These are phyloP conservation scores for Calamus simplicifolius DNA, from an alignment of 176 grass and related monocot genomes.

Conservation along the genomic window DNA sequence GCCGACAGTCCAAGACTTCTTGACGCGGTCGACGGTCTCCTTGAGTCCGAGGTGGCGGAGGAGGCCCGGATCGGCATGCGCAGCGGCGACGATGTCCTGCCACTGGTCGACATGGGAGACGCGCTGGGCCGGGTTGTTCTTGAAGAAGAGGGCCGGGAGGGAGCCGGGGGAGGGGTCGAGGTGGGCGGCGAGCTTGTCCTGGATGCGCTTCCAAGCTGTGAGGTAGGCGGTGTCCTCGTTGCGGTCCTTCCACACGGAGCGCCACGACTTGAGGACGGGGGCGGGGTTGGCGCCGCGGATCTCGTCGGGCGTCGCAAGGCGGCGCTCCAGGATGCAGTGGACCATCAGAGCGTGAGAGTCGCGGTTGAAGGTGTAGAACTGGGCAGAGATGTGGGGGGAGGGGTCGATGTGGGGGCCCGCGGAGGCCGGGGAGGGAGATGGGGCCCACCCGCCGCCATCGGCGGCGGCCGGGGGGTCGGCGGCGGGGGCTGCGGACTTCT, in stretches of 20 bases:
- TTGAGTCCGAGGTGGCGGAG: slow-evolving; percentile 86
- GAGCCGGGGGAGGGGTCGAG: slow-evolving; percentile 17
- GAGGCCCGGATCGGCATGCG: slow-evolving; percentile 76
- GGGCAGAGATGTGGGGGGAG: slow-evolving; percentile 78
- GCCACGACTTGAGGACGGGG: slow-evolving; percentile 83
- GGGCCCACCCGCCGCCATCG: too few relatives aligned
- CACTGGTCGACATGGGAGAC: slow-evolving; percentile 89
- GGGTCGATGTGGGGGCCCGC: slow-evolving; percentile 43
- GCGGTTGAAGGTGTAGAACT: slow-evolving; percentile 93
- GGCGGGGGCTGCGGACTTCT: slow-evolving; percentile 7
- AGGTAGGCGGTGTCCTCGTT: slow-evolving; percentile 99
- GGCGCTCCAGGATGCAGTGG: slow-evolving; percentile 64
- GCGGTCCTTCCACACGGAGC: slow-evolving; percentile 95
- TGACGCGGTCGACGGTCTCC: slow-evolving; percentile 94
- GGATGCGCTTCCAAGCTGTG: slow-evolving; percentile 98
- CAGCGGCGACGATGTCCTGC: slow-evolving; percentile 63
- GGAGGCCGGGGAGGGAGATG: slow-evolving; percentile 16
- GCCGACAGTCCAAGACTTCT: slow-evolving; percentile 88
- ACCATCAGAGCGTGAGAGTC: slow-evolving; percentile 86
- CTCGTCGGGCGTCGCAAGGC: slow-evolving; percentile 59
- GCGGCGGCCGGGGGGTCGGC: not conserved
- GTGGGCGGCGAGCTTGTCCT: slow-evolving; percentile 80
- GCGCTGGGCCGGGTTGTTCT: slow-evolving; percentile 61
- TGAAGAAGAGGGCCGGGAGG: slow-evolving; percentile 62
- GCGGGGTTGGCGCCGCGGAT: slow-evolving; percentile 63